Base-by-base conservation (phyloP, 2,329 filamentous ascomycete species). In the Fusarium redolens region DNA sequence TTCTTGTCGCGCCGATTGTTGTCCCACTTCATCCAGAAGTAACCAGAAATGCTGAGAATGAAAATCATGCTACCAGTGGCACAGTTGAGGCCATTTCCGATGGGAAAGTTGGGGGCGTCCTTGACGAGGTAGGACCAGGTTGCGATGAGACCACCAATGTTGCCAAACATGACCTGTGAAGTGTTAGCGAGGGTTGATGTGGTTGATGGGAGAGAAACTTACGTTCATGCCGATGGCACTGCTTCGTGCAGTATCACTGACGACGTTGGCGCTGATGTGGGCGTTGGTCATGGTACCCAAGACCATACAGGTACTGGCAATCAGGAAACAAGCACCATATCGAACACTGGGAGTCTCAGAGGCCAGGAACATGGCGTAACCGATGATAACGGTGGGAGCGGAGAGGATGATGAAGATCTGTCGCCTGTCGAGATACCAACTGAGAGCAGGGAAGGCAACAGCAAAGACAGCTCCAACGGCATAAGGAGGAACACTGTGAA, bases 401-500 rank as follows among this genome's bases (percentile, higher is more conserved):
- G 83, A 83, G 14, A 84, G 47, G 63, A 91, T 86, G 79, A 91
- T 86, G 78, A 90, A 88, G 60, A 89, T 82, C 47, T 86, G 83
- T 33, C 90, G 85, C 11, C 80, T 81, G 71, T 92, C 89, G 60
- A 85, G 82, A 28, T 85, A 84, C 85, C 86, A 90, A 73, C 85
- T 87, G n/a, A 90, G 77, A 74, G 85, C 89, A 0, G 88, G 87
- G 68, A 91, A 83, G 4, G 88, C 78, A 0, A 92, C 61, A 0
- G 87, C 89, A 79, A 90, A 90, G 79, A 91, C 88, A 1, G 84
- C 89, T 3, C 90, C 90, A 0, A 91, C 86, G 3, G 90, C 79
- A 72, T 92, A 92, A 0, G 90, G 90, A 0, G 90, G 90, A 0
- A 92, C 90, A 1, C 90, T 92, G 73, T 87, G 86, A 4, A 92